Evolutionary conservation across 208 protist genomes (phyloP), one percentile per base, ranked within the genome.

Genomic region (Acanthamoeba sp.): DNA sequence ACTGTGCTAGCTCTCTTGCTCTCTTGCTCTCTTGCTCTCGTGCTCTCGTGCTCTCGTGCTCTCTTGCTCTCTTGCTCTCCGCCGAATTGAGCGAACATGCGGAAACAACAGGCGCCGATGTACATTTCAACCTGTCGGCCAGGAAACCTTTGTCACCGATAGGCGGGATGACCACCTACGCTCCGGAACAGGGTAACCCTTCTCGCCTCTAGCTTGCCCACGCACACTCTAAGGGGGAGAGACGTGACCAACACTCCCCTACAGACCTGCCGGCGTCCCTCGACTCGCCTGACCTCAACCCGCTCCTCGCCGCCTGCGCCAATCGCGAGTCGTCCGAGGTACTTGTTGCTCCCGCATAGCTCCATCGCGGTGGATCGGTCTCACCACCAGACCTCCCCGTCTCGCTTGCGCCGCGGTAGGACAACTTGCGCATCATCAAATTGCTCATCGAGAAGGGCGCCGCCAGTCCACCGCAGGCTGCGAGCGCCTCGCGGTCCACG

Each of bases 231-330:
- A n/a, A n/a, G n/a, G n/a, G n/a, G n/a, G n/a, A n/a, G n/a, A n/a
- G n/a, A n/a, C n/a, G n/a, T n/a, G n/a, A n/a, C n/a, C n/a, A n/a
- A n/a, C n/a, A n/a, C n/a, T n/a, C n/a, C n/a, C n/a, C 52, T 27
- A 22, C n/a, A 42, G 76, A 85, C 76, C 29, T 85, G 45, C 24
- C 55, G 16, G 76, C 76, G 4, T 85, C 76, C 10, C 40, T 55
- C 45, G 24, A 85, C 22, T 85, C 76, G 45, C 40, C 76, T n/a
- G 76, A 85, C 76, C 40, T 12, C 42, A 85, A 48, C 9, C 76
- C 76, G 20, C 76, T 85, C 27, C 55, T 85, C 42, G 42, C 40
- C 27, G 76, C 76, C 45, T 85, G 76, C 45, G 50, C 10, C 29
- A 24, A 10, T 24, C 40, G 29, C 16, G 32, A 34, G 24, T 3